A percentile compares a stretch with the other conserved stretches of the same genome.
Conservation (phyloP, 768 basidiomycete genomes). For the Mycena belliarum region DNA sequence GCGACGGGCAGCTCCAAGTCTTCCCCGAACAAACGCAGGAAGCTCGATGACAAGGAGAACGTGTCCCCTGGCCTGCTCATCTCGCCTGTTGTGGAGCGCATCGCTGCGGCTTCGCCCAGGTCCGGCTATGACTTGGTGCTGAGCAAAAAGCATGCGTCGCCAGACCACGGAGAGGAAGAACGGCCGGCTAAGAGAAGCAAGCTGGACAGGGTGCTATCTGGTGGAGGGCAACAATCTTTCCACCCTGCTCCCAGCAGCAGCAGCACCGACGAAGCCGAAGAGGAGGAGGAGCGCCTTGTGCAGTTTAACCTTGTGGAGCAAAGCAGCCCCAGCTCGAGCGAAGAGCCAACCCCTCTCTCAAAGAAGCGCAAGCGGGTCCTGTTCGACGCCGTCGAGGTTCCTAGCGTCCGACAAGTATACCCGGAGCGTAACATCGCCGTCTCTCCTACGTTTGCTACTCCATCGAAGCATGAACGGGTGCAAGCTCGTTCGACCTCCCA, state of each 20-base stretch:
- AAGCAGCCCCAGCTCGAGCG: background rate
- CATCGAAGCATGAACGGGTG: background rate
- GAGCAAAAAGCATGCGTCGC: slow-evolving; percentile 47
- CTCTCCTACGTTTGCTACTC: background rate
- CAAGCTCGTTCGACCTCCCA: slow-evolving; percentile 17
- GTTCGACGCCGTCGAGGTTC: slow-evolving; percentile 56
- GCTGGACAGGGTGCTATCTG: slow-evolving; percentile 5
- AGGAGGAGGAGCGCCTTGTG: slow-evolving; percentile 22
- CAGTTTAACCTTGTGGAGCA: slow-evolving; percentile 18
- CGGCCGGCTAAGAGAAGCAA: slow-evolving; percentile 34
- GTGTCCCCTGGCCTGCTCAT: slow-evolving; percentile 39
- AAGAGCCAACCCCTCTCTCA: slow-evolving; percentile 8
- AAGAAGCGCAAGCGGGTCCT: slow-evolving; percentile 52
- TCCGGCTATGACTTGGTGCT: slow-evolving; percentile 18
- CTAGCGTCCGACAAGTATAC: slow-evolving; percentile 32
- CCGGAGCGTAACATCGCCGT: slow-evolving; percentile 7
- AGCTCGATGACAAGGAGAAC: slow-evolving; percentile 61
- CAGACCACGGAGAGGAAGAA: slow-evolving; percentile 34
- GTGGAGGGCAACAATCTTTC: slow-evolving; percentile 17
- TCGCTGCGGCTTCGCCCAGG: slow-evolving; percentile 39
- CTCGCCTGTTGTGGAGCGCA: slow-evolving; percentile 47
- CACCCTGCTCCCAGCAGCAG: slow-evolving; percentile 2
- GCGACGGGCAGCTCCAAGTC: slow-evolving; percentile 23
- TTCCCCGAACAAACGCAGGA: slow-evolving; percentile 41
- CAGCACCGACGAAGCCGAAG: slow-evolving; percentile 20